Base-by-base conservation (phyloP, 164 flowering plant species). In the Tetracentron sinense region DNA sequence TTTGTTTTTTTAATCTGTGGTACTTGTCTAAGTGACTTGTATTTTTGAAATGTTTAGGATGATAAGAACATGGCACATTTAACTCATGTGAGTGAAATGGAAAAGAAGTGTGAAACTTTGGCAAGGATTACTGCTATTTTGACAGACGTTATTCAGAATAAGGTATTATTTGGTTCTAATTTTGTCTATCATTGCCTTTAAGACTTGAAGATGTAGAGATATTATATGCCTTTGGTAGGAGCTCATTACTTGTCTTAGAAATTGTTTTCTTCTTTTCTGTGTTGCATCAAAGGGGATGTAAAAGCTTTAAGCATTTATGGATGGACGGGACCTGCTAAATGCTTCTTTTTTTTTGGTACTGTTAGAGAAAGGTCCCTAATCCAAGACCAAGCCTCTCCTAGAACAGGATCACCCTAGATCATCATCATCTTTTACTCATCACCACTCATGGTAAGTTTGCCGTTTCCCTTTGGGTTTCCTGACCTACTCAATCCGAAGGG, bases 11-110 rank as follows among this genome's bases (percentile, higher is more conserved):
- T n/a, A n/a, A n/a, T n/a, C n/a, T n/a, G n/a, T n/a, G n/a, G n/a
- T n/a, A n/a, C n/a, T n/a, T n/a, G n/a, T n/a, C n/a, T n/a, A n/a
- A n/a, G n/a, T n/a, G n/a, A n/a, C n/a, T 12, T 35, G 50, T 47
- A 42, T 53, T 2, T 7, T 44, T 71, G 56, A 26, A 21, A 28
- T 67, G 38, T 58, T 61, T 69, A 93, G 98, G 97, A 93, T 75
- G 98, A 93, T 56, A 94, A 89, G 75, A 94, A 89, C 70, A 91
- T 94, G 30, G 91, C 95, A 0, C 93, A 94, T 79, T 79, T 94
- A 63, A 90, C 97, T 15, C 98, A 94, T 77, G 97, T 82, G 66
- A 87, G 90, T 71, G 97, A 89, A 72, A 94, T 94, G 97, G 89
- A 94, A 73, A 89, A 94, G 90, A 94, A 94, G 82, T 77, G 81